Evolutionary conservation across 805 yeast genomes (phyloP).

Genomic region (Blastobotrys peoriensis): DNA sequence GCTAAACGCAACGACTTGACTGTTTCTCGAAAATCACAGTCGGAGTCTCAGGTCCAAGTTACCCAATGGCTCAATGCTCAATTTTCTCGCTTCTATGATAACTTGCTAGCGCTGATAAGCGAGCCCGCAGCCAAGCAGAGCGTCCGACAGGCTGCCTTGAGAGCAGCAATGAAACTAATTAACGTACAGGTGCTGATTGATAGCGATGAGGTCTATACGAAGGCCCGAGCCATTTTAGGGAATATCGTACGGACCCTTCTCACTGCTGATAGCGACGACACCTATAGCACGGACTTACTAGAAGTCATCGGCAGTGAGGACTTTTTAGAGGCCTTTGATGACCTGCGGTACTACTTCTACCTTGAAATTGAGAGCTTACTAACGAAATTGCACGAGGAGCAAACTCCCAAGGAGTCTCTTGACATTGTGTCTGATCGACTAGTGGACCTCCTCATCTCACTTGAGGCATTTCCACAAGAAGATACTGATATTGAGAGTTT

Average conservation of each 20-base stretch:
- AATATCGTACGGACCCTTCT: constrained; percentile 34
- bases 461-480: constrained; percentile 20
- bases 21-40: constrained; percentile 22
- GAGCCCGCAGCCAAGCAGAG: constrained; percentile 7
- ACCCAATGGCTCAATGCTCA: constrained; percentile 57
- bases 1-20: constrained; percentile 38
- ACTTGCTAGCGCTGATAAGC: constrained; percentile 39
- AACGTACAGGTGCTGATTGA: constrained; percentile 27
- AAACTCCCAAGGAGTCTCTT: constrained; percentile 4
- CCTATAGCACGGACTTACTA: constrained; percentile 30
- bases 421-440: constrained; percentile 15
- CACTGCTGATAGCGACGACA: constrained; percentile 27
- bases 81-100: constrained; percentile 48
- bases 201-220: neutral
- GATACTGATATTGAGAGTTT: constrained; percentile 19
- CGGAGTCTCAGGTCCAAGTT: constrained; percentile 44
- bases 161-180: constrained; percentile 37
- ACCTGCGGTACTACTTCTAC: constrained; percentile 70
- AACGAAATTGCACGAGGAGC: constrained; percentile 22
- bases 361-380: constrained; percentile 40
- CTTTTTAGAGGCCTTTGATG: constrained; percentile 59
- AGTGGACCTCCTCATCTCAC: constrained; percentile 16
- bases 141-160: constrained; percentile 16
- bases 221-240: constrained; percentile 21
- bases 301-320: constrained; percentile 51